Conservation (phyloP, 1,139 yeast species). For the Suhomyces bribrorum region DNA sequence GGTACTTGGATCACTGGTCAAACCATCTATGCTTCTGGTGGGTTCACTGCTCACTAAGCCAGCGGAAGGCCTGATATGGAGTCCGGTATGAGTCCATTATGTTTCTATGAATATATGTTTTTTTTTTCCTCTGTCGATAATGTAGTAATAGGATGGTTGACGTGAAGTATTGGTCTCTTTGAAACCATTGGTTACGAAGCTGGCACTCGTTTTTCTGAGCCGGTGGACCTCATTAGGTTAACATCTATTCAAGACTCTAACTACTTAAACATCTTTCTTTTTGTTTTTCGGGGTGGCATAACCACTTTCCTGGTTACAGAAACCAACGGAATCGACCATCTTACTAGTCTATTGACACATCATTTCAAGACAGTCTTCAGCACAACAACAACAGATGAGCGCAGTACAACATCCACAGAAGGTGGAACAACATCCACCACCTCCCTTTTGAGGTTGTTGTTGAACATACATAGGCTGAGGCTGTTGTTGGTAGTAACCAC, state of each 20-base stretch:
- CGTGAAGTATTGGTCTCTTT: too few species aligned
- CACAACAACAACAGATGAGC: slow-evolving; percentile 47
- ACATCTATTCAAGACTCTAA: not conserved
- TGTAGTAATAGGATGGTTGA: too few species aligned
- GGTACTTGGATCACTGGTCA: slow-evolving; percentile 75
- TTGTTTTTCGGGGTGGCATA: too few species aligned
- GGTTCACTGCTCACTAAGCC: slow-evolving; percentile 60
- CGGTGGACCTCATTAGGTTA: not conserved
- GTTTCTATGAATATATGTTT: not conserved
- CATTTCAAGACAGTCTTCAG: slow-evolving; percentile 35
- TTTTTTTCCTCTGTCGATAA: not conserved
- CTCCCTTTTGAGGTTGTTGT: slow-evolving; percentile 35
- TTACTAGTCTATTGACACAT: slow-evolving; percentile 7
- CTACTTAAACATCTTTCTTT: not conserved
- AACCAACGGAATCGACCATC: not conserved
- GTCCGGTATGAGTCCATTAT: not conserved
- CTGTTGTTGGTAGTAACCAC: slow-evolving; percentile 30
- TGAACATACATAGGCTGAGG: slow-evolving; percentile 46
- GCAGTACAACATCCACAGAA: slow-evolving; percentile 49
- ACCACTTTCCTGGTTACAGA: not conserved
- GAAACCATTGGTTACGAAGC: not conserved
- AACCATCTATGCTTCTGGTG: slow-evolving; percentile 64
- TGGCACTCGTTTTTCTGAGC: too few species aligned
- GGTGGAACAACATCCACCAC: slow-evolving; percentile 40
- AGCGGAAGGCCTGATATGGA: too few species aligned